Base-by-base conservation (phyloP, 139 green algal genomes). In the Asterochloris sp. region DNA sequence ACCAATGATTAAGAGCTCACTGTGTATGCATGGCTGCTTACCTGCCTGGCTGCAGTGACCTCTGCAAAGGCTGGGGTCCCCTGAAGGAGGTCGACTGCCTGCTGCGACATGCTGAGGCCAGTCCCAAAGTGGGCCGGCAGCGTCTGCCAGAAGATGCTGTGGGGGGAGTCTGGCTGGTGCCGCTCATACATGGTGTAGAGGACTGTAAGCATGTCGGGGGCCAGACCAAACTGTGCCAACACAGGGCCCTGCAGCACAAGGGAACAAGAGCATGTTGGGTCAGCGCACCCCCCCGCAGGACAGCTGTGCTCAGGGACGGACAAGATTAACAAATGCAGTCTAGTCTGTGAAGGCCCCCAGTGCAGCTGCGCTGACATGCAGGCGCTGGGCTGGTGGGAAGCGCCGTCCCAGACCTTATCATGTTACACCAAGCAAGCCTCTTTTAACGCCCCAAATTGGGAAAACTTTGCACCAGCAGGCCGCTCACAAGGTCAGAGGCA, bases 171-270 rank as follows among this genome's bases (percentile, higher is more conserved):
- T 19, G 80, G 60, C 29, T 93, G 88, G 54, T 75, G 78, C 0
- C 88, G 84, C 60, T 94, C 91, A 16, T 90, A 85, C 85, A 92
- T 92, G 10, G 85, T 92, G 61, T 62, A 81, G 0, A 81, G 73
- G 62, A 81, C 62, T 62, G 62, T 38, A 24, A 81, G 73, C 16
- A 38, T 62, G 27, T 81, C 77, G 62, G 29, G 61, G 12, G 11
- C 77, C 17, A 81, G 77, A 62, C 62, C 0, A 26, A 81, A 73
- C 63, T 81, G 77, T 11, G 15, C 62, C 26, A 81, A 27, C 1
- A 28, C 77, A 62, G 62, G 62, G 26, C 77, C 77, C 77, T 81
- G 77, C 62, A 80, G n/a, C 23, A 16, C 16, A 21, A 76, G 62
- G 29, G 62, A 15, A 12, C 77, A 23, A 81, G 77, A 62, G 61